Percentiles rank a stretch among this genome's conserved stretches.
Evolutionary conservation across 495 filamentous ascomycete genomes (phyloP).

Genomic region (Podospora anserina): DNA sequence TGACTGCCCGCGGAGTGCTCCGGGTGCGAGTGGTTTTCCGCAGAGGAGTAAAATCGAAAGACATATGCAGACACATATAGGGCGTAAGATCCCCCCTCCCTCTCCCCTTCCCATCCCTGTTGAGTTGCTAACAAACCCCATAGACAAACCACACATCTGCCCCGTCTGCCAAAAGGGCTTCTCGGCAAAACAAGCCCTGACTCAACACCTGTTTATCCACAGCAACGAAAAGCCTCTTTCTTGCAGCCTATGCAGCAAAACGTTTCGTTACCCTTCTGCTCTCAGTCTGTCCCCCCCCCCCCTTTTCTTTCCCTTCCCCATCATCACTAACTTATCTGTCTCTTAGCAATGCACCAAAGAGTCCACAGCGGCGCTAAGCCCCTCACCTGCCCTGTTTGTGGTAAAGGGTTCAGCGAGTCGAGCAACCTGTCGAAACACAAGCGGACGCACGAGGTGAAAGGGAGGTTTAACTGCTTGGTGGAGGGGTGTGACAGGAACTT

Average conservation of each 20-base stretch:
- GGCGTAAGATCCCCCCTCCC: constrained; percentile 46
- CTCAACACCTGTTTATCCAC: constrained; percentile 59
- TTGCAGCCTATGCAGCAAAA: constrained; percentile 52
- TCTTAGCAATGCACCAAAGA: constrained; percentile 55
- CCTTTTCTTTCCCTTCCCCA: not conserved
- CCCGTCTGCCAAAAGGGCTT: constrained; percentile 53
- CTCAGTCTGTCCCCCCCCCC: constrained; percentile 44
- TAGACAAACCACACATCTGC: constrained; percentile 59
- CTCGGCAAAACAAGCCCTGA: constrained; percentile 57
- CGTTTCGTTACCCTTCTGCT: constrained; percentile 55
- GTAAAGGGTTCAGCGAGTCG: constrained; percentile 52
- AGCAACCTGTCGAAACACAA: constrained; percentile 52
- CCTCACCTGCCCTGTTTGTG: constrained; percentile 46
- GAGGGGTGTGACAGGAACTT: constrained; percentile 53
- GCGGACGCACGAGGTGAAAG: constrained; percentile 50
- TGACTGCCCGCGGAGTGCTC: constrained; percentile 40
- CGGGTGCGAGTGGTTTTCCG: constrained; percentile 45
- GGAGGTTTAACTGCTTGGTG: constrained; percentile 46
- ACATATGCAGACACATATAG: constrained; percentile 61
- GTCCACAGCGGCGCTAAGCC: constrained; percentile 54
- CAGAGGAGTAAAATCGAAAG: constrained; percentile 60
- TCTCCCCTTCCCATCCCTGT: not conserved
- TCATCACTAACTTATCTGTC: not conserved
- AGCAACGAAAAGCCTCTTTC: constrained; percentile 59
- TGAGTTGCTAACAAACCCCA: not conserved